Evolutionary conservation across 1,284 basidiomycete genomes (phyloP).

Genomic region (Malassezia psittaci): DNA sequence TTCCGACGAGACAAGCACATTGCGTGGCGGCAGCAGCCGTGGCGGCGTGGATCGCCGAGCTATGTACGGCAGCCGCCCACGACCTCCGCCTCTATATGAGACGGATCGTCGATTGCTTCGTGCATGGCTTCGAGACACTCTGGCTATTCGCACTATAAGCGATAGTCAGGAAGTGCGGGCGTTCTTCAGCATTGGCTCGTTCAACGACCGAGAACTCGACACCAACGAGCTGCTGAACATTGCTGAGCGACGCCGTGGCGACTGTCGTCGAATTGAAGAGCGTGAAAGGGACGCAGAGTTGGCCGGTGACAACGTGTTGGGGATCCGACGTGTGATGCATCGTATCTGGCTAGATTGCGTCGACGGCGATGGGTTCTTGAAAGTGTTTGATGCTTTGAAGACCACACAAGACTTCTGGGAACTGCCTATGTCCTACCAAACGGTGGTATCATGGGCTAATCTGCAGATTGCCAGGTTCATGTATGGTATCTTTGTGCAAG

Average conservation of each 20-base stretch:
- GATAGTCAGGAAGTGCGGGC: slow-evolving; percentile 34
- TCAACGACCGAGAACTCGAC: slow-evolving; percentile 28
- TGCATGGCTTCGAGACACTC: slow-evolving; percentile 41
- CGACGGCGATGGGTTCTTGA: slow-evolving; percentile 39
- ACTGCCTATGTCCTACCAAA: slow-evolving; percentile 37
- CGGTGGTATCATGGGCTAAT: slow-evolving; percentile 39
- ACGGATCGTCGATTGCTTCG: slow-evolving; percentile 37
- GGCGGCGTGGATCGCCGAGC: not conserved
- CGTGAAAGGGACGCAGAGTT: slow-evolving; percentile 32
- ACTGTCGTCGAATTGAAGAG: slow-evolving; percentile 31
- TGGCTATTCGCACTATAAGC: slow-evolving; percentile 34
- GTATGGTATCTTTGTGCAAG: slow-evolving; percentile 37
- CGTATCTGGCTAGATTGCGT: slow-evolving; percentile 41
- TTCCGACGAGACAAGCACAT: slow-evolving; percentile 1
- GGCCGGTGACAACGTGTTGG: slow-evolving; percentile 38
- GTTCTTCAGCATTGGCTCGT: slow-evolving; percentile 35
- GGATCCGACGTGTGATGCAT: slow-evolving; percentile 33
- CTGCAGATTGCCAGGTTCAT: slow-evolving; percentile 38
- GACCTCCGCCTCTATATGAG: slow-evolving; percentile 26
- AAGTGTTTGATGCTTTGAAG: slow-evolving; percentile 32
- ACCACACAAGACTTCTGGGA: slow-evolving; percentile 26
- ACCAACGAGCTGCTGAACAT: slow-evolving; percentile 29
- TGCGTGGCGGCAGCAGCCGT: not conserved
- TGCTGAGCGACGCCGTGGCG: slow-evolving; percentile 27
- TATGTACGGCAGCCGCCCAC: slow-evolving; percentile 7